These are phyloP conservation scores for Rugonectria rugulosa DNA, from an alignment of 2,329 filamentous ascomycete genomes.

Conservation along the genomic window DNA sequence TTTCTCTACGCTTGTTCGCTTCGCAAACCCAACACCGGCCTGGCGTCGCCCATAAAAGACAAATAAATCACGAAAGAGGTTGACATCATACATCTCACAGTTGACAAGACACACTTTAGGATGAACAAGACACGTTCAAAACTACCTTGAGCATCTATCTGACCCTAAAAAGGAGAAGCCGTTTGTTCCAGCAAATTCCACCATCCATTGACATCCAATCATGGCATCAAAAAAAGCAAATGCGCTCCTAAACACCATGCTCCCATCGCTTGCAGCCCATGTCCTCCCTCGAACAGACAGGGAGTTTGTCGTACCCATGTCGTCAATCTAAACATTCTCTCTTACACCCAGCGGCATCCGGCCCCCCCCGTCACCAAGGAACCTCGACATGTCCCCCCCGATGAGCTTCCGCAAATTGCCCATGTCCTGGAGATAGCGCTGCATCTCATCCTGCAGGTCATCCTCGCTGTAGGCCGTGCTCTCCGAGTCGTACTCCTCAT, in stretches of 20 bases:
- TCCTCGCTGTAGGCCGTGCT: constrained; percentile 58
- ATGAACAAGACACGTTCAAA: background rate
- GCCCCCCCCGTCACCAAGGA: constrained; percentile 67
- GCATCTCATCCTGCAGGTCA: constrained; percentile 84
- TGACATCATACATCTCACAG: background rate
- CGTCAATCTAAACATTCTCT: constrained; percentile 47
- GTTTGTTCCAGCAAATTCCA: constrained; percentile 22
- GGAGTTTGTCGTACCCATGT: no score
- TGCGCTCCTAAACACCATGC: constrained; percentile 42
- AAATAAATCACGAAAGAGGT: no score
- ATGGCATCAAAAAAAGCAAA: constrained; percentile 28
- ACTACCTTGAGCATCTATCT: no score
- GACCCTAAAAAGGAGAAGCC: background rate
- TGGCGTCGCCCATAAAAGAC: no score
- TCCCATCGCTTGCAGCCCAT: constrained; percentile 32
- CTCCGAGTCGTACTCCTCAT: constrained; percentile 60
- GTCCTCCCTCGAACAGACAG: background rate
- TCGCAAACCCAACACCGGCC: no score
- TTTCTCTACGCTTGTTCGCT: no score
- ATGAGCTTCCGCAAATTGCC: constrained; percentile 71
- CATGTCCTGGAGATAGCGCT: constrained; percentile 83
- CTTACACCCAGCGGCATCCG: constrained; percentile 56
- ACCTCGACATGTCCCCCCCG: constrained; percentile 78
- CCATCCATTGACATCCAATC: constrained; percentile 7
- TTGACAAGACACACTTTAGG: background rate